Evolutionary conservation across 176 grass and related monocot species (phyloP), one percentile per base, ranked within the genome.

Genomic region (Oryza punctata): DNA sequence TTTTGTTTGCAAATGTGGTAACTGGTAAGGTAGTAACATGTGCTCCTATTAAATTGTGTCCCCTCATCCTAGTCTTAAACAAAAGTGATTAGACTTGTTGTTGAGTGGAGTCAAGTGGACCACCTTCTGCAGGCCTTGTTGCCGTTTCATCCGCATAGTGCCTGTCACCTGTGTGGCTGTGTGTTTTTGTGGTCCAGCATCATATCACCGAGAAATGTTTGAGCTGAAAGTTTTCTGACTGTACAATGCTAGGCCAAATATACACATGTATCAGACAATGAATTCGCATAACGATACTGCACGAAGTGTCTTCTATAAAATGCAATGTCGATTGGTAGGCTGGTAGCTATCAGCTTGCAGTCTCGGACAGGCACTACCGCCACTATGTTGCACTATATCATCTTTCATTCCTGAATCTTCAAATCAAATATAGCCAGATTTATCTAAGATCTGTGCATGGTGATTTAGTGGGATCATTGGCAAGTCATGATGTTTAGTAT

Each of bases 31-130:
- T 50, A 77, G 49, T 70, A 81, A 76, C 77, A 71, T 77, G 72
- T 14, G 26, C 82, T 43, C 45, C 63, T 67, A 59, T 85, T 85
- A 85, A 41, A 76, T 80, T 70, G 60, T 78, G 12, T 12, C 7
- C 10, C 60, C 41, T 44, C 4, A 41, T 71, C 72, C 50, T 75
- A 89, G 82, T 85, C 87, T 89, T 85, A 61, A 82, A 85, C 54
- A 81, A 61, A 81, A 61, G 57, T 61, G 57, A 61, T 61, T 61
- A 61, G n/a, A 76, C 5, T 63, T 67, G 27, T 81, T 81, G n/a
- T 57, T 72, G 6, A 8, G 59, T 86, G 83, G 59, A 28, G 76
- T 77, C 47, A 67, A 78, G 67, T 81, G 72, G 43, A 77, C 79
- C 66, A 82, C 72, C 72, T 59, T 72, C 12, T 28, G 10, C 57